Percentiles rank a stretch among this genome's conserved stretches.
Evolutionary conservation across 208 protist species (phyloP).

Genomic region (Trypanosoma melophagium): DNA sequence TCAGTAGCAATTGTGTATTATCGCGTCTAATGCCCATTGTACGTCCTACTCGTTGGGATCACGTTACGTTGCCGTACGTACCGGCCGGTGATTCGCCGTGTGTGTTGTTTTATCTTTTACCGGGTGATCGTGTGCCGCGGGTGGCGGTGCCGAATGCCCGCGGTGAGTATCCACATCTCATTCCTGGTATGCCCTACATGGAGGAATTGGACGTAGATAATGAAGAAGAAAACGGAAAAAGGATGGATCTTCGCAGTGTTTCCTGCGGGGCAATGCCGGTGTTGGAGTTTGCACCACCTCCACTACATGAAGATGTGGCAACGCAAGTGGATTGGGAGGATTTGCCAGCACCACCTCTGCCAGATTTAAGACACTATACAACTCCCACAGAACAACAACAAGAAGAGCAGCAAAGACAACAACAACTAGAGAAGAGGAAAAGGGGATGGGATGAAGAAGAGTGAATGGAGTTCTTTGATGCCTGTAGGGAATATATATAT

Average conservation of each 20-base stretch:
- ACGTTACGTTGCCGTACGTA: conserved; percentile 64
- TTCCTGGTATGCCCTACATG: conserved; percentile 76
- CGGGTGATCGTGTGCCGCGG: conserved; percentile 59
- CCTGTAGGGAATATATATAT: too few relatives aligned
- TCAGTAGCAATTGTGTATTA: neutral
- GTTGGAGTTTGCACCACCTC: conserved; percentile 60
- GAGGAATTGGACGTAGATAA: conserved; percentile 33
- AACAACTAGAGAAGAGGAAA: too few relatives aligned
- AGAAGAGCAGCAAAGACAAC: neutral
- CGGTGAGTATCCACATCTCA: conserved; percentile 66
- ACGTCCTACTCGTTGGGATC: conserved; percentile 55
- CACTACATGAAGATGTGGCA: conserved; percentile 18
- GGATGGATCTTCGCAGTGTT: too few relatives aligned
- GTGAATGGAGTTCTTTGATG: too few relatives aligned
- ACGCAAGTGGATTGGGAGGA: conserved; percentile 41
- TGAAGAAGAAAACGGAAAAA: neutral
- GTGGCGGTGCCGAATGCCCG: conserved; percentile 69
- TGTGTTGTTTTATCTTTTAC: conserved; percentile 80
- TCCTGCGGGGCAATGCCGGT: conserved; percentile 29
- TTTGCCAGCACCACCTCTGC: conserved; percentile 25
- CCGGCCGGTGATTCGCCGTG: conserved; percentile 42
- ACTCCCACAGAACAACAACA: neutral
- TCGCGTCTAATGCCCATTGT: conserved; percentile 24
- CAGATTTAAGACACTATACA: conserved; percentile 29
- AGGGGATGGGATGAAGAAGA: too few relatives aligned